Evolutionary conservation across 1,139 yeast species (phyloP), one percentile per base, ranked within the genome.

Genomic region (Geotrichum cucujoidarum): DNA sequence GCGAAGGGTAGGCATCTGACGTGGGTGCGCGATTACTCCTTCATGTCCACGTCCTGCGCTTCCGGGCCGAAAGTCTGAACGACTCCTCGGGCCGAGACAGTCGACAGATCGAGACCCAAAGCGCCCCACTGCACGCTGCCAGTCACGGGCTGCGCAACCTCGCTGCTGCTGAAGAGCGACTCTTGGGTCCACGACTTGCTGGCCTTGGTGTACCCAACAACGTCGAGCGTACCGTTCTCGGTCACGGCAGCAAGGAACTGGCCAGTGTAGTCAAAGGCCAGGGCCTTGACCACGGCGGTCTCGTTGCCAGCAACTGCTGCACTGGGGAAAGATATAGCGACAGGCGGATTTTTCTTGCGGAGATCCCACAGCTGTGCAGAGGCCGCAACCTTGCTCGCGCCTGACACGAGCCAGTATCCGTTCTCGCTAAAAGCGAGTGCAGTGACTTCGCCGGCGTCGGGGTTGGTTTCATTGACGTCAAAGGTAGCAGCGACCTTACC

Each of bases 341-440:
- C 47, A n/a, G 57, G 47, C 33, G 47, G 55, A 2, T 48, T 48
- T 14, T 53, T 48, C 24, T 59, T 59, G 50, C 51, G 54, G 42
- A 51, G 62, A 55, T 59, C 59, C 65, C 60, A 55, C 21, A 45
- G 37, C 16, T 45, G 47, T 2, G 47, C 51, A 21, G 37, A 25
- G 10, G 36, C 46, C 2, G 29, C 20, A 29, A 45, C n/a, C 14
- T 53, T 43, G 35, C 52, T 10, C 58, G 67, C 40, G 1, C 54
- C 50, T 6, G 61, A 56, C 3, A 59, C 69, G 47, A 83, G 64
- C 83, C 88, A 82, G 63, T 81, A 83, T 4, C 94, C 94, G 60
- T 84, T 84, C 24, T 74, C 69, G 7, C 84, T 82, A 67, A 84
- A 84, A 42, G 64, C 60, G 1, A 83, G 58, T 18, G 69, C 64